Base-by-base conservation (phyloP, 73 alveolate species). In the Paramecium caudatum region DNA sequence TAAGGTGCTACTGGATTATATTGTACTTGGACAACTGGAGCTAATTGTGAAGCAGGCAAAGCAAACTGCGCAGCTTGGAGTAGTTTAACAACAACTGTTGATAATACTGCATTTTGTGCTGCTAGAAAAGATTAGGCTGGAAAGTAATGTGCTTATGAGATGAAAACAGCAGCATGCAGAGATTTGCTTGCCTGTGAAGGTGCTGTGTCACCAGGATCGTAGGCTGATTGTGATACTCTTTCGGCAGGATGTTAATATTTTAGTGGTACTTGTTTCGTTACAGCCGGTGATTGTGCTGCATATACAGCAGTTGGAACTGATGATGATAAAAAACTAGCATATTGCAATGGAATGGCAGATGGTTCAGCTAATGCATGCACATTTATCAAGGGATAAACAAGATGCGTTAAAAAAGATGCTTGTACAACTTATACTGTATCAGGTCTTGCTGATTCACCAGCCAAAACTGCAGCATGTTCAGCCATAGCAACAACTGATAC, bases 121-220 rank as follows among this genome's bases (percentile, higher is more conserved):
- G 80, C 80, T 55, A 55, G 37, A 55, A 55, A 9, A 19, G 80
- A 55, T 55, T 6, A 23, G 30, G 46, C n/a, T 55, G 80, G 46
- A 9, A 39, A 5, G 80, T 55, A 19, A 19, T 10, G 12, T 55
- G 80, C 45, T 55, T 43, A 55, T 55, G 80, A 43, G 30, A 55
- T 10, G 4, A 0, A 39, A 39, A 9, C 48, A 39, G 9, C 48
- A 6, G 48, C 48, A 6, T 39, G 48, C 9, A 39, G 48, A 39
- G 48, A 39, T 39, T n/a, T n/a, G n/a, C 9, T 6, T 39, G 9
- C 5, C 9, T 48, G 70, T 16, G 70, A 48, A 5, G 70, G 13
- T 48, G 27, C 27, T 7, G 5, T 48, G 7, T 7, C 8, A 7
- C 19, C 19, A 16, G 4, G 30, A 48, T 10, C 19, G 5, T 10